Evolutionary conservation across 805 yeast genomes (phyloP).

Genomic region (Pichia nakasei): DNA sequence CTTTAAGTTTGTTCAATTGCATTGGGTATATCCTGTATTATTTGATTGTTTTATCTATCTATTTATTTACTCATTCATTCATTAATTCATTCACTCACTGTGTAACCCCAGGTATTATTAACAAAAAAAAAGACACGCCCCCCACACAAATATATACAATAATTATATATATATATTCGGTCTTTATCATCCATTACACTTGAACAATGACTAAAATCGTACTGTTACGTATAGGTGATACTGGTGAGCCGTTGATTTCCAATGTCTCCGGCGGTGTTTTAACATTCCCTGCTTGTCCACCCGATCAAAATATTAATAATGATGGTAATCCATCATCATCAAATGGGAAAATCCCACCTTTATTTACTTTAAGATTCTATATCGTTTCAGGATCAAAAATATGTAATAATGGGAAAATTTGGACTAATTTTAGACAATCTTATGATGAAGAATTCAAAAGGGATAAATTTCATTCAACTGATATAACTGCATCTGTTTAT

Average conservation of each 20-base stretch:
- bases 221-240: conserved; percentile 36
- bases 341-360: conserved; percentile 26
- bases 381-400: conserved; percentile 71
- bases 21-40: too few species aligned
- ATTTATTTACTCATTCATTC: too few species aligned
- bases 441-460: conserved; percentile 42
- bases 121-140: too few species aligned
- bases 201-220: conserved; percentile 34
- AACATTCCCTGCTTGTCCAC: conserved; percentile 39
- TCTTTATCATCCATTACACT: too few species aligned
- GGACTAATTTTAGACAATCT: conserved; percentile 62
- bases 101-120: too few species aligned
- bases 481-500: conserved; percentile 51
- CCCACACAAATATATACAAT: too few species aligned
- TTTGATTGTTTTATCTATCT: too few species aligned
- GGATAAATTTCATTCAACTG: conserved; percentile 40
- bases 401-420: conserved; percentile 59
- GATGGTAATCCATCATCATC: neutral
- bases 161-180: too few species aligned
- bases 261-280: conserved; percentile 37
- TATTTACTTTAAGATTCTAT: conserved; percentile 47
- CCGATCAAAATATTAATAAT: conserved; percentile 18
- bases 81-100: too few species aligned
- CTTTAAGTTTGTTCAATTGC: too few species aligned
- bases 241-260: conserved; percentile 37